Conservation (phyloP, 192 early-diverging fungal genomes). For the Neocallimastix lanati region DNA sequence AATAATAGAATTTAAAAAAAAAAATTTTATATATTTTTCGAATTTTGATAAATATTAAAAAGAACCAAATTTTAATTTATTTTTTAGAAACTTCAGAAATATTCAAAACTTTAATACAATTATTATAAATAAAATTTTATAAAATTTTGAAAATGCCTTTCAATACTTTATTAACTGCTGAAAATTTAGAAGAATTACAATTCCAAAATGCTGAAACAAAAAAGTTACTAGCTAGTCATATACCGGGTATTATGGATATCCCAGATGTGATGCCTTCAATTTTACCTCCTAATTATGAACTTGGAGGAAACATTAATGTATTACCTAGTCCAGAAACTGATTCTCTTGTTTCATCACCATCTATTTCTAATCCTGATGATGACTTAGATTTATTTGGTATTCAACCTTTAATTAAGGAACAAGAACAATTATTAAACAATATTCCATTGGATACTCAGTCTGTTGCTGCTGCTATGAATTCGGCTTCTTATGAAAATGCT, state of each 20-base stretch:
- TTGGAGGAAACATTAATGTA: background rate
- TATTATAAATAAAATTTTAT: too few species aligned
- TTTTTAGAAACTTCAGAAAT: background rate
- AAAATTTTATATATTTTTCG: too few species aligned
- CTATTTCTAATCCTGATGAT: background rate
- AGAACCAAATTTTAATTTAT: too few species aligned
- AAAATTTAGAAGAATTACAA: background rate
- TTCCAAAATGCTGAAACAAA: background rate
- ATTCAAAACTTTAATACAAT: too few species aligned
- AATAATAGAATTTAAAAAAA: background rate
- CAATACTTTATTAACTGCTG: background rate
- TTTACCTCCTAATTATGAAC: background rate
- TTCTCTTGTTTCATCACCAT: background rate
- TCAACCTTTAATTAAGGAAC: background rate
- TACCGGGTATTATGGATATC: background rate
- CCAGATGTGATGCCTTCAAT: background rate
- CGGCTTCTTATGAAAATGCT: background rate
- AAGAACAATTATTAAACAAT: background rate
- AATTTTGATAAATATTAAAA: too few species aligned
- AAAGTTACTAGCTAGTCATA: background rate
- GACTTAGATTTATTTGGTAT: background rate
- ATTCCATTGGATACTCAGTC: background rate
- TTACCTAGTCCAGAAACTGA: background rate
- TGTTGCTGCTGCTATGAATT: background rate
- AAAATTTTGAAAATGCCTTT: too few species aligned